Evolutionary conservation across 2,329 filamentous ascomycete species (phyloP).

Genomic region (Tolypocladium sp.): DNA sequence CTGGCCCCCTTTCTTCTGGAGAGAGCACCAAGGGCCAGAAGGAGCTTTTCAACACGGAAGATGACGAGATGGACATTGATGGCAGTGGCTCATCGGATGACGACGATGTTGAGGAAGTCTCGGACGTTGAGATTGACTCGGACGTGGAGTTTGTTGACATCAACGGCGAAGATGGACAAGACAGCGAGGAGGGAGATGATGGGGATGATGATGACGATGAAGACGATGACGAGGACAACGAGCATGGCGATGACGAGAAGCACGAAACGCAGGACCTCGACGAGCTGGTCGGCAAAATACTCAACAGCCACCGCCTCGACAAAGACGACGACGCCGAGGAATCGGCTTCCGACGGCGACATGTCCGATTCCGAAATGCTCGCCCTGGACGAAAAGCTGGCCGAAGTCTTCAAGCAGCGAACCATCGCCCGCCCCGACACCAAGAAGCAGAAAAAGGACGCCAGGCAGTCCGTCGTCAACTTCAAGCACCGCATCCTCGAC

Average conservation of each 20-base stretch:
- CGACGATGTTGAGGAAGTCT: slow-evolving; percentile 28
- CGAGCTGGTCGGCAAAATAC: slow-evolving; percentile 65
- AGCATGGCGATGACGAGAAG: slow-evolving; percentile 30
- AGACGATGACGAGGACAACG: slow-evolving; percentile 28
- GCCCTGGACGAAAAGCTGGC: slow-evolving; percentile 73
- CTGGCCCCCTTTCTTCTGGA: slow-evolving; percentile 63
- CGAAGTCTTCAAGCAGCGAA: slow-evolving; percentile 74
- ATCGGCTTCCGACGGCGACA: slow-evolving; percentile 62
- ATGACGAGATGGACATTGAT: slow-evolving; percentile 47
- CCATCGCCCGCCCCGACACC: slow-evolving; percentile 51
- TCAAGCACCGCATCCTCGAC: slow-evolving; percentile 90
- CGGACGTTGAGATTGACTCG: slow-evolving; percentile 36
- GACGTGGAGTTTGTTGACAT: slow-evolving; percentile 42
- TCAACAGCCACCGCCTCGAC: slow-evolving; percentile 61
- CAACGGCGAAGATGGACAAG: slow-evolving; percentile 30
- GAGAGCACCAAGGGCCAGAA: slow-evolving; percentile 79
- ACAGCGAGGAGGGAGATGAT: slow-evolving; percentile 26
- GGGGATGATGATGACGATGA: slow-evolving; percentile 34
- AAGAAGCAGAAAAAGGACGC: slow-evolving; percentile 84
- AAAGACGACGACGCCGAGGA: slow-evolving; percentile 47
- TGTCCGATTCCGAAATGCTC: slow-evolving; percentile 96
- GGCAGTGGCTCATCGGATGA: slow-evolving; percentile 32
- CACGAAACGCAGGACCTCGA: slow-evolving; percentile 48
- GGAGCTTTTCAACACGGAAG: slow-evolving; percentile 68
- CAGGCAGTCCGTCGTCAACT: slow-evolving; percentile 81